Evolutionary conservation across 2,329 filamentous ascomycete genomes (phyloP).

Genomic region (Cladophialophora psammophila): DNA sequence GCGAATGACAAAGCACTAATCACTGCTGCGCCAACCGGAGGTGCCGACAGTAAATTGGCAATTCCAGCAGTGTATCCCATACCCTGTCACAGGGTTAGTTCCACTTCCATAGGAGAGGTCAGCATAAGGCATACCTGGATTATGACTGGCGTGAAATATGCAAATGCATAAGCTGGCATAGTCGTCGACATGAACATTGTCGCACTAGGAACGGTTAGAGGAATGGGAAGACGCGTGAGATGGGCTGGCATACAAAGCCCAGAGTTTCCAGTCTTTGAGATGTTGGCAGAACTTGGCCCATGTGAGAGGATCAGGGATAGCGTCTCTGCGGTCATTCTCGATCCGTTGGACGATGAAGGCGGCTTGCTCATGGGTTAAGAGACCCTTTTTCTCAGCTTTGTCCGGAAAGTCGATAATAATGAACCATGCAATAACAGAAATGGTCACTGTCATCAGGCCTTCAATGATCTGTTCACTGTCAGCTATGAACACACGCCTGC

Average conservation of each 20-base stretch:
- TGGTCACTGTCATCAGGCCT: slow-evolving; percentile 40
- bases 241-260: slow-evolving; percentile 55
- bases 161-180: slow-evolving; percentile 33
- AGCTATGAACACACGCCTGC: background rate
- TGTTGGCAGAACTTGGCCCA: slow-evolving; percentile 55
- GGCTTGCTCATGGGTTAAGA: slow-evolving; percentile 23
- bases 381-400: slow-evolving; percentile 37
- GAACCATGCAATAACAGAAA: slow-evolving; percentile 41
- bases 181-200: slow-evolving; percentile 35
- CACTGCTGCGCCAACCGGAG: slow-evolving; percentile 42
- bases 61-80: slow-evolving; percentile 44
- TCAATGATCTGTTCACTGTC: slow-evolving; percentile 33
- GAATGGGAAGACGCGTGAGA: background rate
- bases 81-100: slow-evolving; percentile 26
- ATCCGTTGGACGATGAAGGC: slow-evolving; percentile 52
- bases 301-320: slow-evolving; percentile 56
- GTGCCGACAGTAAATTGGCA: slow-evolving; percentile 43
- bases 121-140: slow-evolving; percentile 18
- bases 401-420: slow-evolving; percentile 45
- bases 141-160: slow-evolving; percentile 33
- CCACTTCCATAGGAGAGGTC: background rate
- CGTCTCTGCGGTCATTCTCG: slow-evolving; percentile 65
- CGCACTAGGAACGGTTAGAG: slow-evolving; percentile 9
- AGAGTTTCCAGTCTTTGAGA: slow-evolving; percentile 64
- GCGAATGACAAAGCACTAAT: slow-evolving; percentile 39